These are phyloP conservation scores for Moesziomyces aphidis DNA, from an alignment of 1,284 basidiomycete genomes.

Conservation along the genomic window DNA sequence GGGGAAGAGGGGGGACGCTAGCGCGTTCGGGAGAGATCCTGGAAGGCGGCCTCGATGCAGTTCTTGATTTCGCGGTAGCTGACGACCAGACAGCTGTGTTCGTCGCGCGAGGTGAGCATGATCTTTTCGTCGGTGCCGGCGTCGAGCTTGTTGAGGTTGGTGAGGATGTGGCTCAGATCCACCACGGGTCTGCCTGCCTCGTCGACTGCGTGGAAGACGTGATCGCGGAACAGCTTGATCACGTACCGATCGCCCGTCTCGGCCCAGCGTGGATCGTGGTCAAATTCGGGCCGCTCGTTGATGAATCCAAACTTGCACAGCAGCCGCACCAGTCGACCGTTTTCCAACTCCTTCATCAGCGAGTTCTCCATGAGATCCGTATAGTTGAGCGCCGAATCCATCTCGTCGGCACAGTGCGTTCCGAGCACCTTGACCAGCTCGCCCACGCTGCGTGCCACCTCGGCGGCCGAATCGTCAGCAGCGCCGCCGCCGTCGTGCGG, in stretches of 20 bases:
- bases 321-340: conserved; percentile 90
- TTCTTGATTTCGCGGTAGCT: conserved; percentile 81
- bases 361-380: conserved; percentile 86
- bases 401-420: conserved; percentile 79
- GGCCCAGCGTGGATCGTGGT: conserved; percentile 93
- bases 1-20: background rate
- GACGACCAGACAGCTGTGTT: conserved; percentile 95
- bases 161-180: conserved; percentile 72
- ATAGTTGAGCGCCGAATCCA: conserved; percentile 83
- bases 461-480: conserved; percentile 10
- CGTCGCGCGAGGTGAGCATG: conserved; percentile 92
- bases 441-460: conserved; percentile 75
- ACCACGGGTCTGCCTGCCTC: conserved; percentile 89
- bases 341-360: conserved; percentile 92
- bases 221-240: conserved; percentile 97
- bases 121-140: conserved; percentile 91
- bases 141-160: conserved; percentile 76
- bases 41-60: conserved; percentile 61
- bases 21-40: conserved; percentile 52
- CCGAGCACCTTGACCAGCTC: conserved; percentile 84
- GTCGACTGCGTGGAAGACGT: conserved; percentile 97
- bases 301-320: conserved; percentile 97
- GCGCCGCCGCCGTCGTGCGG: conserved; percentile 9
- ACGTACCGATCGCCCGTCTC: conserved; percentile 98
- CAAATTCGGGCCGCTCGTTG: conserved; percentile 98